A percentile compares a stretch with the other conserved stretches of the same genome.
These are phyloP conservation scores for Aciculoconidium aculeatum DNA, from an alignment of 805 yeast species.

Conservation along the genomic window DNA sequence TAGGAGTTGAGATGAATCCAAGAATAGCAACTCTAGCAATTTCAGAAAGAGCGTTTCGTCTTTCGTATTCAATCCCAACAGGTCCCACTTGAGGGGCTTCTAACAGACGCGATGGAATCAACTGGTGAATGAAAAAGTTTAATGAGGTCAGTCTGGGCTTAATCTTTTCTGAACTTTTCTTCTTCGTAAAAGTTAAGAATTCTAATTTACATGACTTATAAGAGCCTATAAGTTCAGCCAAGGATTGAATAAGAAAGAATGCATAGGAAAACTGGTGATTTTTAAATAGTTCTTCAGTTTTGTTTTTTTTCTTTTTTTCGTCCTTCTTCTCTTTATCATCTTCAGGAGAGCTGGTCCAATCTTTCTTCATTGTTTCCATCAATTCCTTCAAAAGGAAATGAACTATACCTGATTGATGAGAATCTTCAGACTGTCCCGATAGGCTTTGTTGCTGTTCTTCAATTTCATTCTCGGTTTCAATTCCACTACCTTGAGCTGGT, in stretches of 20 bases:
- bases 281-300: slow-evolving; percentile 7
- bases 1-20: slow-evolving; percentile 55
- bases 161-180: slow-evolving; percentile 25
- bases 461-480: slow-evolving; percentile 9
- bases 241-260: slow-evolving; percentile 58
- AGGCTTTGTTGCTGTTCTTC: no score
- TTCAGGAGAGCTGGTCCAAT: slow-evolving; percentile 4
- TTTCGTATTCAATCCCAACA: slow-evolving; percentile 35
- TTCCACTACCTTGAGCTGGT: slow-evolving; percentile 8
- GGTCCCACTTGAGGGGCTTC: slow-evolving; percentile 5
- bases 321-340: slow-evolving; percentile 11
- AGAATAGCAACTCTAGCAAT: slow-evolving; percentile 57
- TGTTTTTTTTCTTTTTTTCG: slow-evolving; percentile 5
- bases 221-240: slow-evolving; percentile 70
- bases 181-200: slow-evolving; percentile 68
- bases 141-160: slow-evolving; percentile 76
- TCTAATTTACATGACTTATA: slow-evolving; percentile 79
- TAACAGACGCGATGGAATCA: slow-evolving; percentile 38
- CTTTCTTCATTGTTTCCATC: slow-evolving; percentile 36
- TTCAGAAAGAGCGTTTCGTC: slow-evolving; percentile 53
- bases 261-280: slow-evolving; percentile 51
- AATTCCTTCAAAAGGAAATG: slow-evolving; percentile 60
- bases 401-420: slow-evolving; percentile 61
- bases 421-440: slow-evolving; percentile 9
- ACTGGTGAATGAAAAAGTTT: slow-evolving; percentile 70